Conservation (phyloP, 2,329 filamentous ascomycete species). For the Leptographium wingfieldii region DNA sequence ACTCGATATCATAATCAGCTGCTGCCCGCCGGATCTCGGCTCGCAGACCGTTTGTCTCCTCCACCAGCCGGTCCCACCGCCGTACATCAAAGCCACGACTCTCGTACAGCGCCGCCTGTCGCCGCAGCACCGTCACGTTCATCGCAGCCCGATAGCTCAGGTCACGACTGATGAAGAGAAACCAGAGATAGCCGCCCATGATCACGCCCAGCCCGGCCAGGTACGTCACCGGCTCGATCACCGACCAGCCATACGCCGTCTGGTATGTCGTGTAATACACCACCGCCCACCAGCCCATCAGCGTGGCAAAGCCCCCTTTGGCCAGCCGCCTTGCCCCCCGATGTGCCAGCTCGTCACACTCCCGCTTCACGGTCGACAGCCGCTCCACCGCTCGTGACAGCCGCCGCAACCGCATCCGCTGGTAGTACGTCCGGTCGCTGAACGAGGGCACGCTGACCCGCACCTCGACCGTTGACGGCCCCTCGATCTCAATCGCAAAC, state of each 20-base stretch:
- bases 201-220: conserved; percentile 75
- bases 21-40: conserved; percentile 71
- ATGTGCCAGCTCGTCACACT: conserved; percentile 70
- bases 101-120: conserved; percentile 67
- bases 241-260: conserved; percentile 77
- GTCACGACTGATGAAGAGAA: conserved; percentile 83
- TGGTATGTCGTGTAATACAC: conserved; percentile 63
- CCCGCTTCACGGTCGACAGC: conserved; percentile 62
- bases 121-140: conserved; percentile 70
- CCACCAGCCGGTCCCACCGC: conserved; percentile 66
- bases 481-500: conserved; percentile 75
- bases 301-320: conserved; percentile 60
- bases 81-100: conserved; percentile 61
- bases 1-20: conserved; percentile 80
- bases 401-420: conserved; percentile 63
- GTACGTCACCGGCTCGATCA: conserved; percentile 85
- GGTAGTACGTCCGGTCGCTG: conserved; percentile 79
- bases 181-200: conserved; percentile 88
- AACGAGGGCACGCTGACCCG: conserved; percentile 76
- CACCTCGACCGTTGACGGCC: conserved; percentile 41
- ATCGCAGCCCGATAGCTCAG: conserved; percentile 77
- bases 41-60: conserved; percentile 66
- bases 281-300: conserved; percentile 68
- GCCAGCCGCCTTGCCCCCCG: conserved; percentile 67
- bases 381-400: conserved; percentile 55